Conservation (phyloP, 2,329 filamentous ascomycete species). For the Elsinoe batatas region DNA sequence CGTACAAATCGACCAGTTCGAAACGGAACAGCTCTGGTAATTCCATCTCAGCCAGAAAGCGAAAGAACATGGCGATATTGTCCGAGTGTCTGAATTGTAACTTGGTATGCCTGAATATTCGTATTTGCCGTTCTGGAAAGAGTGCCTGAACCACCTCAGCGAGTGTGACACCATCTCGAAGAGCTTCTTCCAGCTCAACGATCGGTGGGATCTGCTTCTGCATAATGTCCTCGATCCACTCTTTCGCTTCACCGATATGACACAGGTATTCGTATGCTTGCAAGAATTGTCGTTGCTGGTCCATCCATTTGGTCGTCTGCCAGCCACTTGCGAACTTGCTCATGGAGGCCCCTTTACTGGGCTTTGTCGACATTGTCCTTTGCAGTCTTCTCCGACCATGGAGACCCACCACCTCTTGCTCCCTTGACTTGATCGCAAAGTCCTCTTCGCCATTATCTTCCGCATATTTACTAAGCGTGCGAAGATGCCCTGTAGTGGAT, state of each 20-base stretch:
- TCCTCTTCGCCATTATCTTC: constrained; percentile 67
- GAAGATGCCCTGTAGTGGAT: constrained; percentile 81
- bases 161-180: constrained; percentile 85
- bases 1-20: constrained; percentile 93
- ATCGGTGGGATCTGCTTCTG: constrained; percentile 80
- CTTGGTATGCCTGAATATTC: constrained; percentile 76
- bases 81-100: constrained; percentile 94
- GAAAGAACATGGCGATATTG: constrained; percentile 95
- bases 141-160: constrained; percentile 89
- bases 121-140: constrained; percentile 62
- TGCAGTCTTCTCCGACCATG: constrained; percentile 77
- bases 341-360: constrained; percentile 35
- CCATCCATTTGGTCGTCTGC: constrained; percentile 93
- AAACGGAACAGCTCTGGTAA: constrained; percentile 93
- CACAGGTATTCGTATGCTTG: constrained; percentile 98
- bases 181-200: constrained; percentile 82
- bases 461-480: constrained; percentile 75
- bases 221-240: constrained; percentile 95
- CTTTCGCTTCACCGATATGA: constrained; percentile 96
- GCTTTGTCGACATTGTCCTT: constrained; percentile 47
- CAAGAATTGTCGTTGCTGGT: constrained; percentile 91
- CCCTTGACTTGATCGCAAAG: constrained; percentile 65
- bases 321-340: constrained; percentile 40
- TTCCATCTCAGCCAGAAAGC: constrained; percentile 82
- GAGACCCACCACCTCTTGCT: constrained; percentile 79